phyloP scores from a whole-genome alignment of 306 rosid species.

The Potentilla sterilis region DNA sequence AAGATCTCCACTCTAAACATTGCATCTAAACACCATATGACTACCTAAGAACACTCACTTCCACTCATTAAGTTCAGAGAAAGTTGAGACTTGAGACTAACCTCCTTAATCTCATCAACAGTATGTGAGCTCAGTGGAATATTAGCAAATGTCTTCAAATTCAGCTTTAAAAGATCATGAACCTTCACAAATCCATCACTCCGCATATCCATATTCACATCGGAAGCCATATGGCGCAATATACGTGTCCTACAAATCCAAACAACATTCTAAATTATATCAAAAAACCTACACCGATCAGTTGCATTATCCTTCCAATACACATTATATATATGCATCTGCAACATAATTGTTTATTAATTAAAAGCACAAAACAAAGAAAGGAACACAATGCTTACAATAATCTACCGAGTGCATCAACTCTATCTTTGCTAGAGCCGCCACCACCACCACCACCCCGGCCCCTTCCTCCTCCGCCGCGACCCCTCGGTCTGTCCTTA shows the following conservation, averaged over 20 bases:
- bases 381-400: constrained; percentile 51
- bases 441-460: constrained; percentile 40
- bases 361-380: neutral
- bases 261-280: neutral
- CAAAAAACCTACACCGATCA: neutral
- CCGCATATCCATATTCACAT: constrained; percentile 69
- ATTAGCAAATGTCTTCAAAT: constrained; percentile 75
- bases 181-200: constrained; percentile 80
- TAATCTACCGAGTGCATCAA: constrained; percentile 91
- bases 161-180: constrained; percentile 66
- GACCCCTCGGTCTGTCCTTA: constrained; percentile 51
- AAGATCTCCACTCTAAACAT: neutral
- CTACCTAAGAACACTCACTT: neutral
- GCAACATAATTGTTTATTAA: neutral
- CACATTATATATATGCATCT: neutral
- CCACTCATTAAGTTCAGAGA: neutral
- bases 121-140: constrained; percentile 73
- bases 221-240: constrained; percentile 89
- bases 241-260: constrained; percentile 60
- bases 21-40: neutral
- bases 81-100: constrained; percentile 34
- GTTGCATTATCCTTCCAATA: neutral
- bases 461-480: constrained; percentile 42
- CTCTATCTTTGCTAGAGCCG: constrained; percentile 67
- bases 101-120: constrained; percentile 83